Evolutionary conservation across 805 yeast genomes (phyloP).

Genomic region (Myxozyma nipponensis): DNA sequence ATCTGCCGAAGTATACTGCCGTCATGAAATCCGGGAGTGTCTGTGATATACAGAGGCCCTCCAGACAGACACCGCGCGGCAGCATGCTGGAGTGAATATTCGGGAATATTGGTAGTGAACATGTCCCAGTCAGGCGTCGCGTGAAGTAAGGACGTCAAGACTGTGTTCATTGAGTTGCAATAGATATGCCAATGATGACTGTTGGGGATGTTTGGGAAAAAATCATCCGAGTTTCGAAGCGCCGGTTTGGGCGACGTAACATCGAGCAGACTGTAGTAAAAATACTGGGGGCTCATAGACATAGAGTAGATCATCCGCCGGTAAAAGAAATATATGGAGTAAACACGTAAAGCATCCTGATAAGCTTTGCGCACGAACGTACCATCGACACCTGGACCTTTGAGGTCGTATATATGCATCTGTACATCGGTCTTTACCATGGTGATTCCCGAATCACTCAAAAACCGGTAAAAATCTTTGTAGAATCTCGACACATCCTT

Average conservation of each 20-base stretch:
- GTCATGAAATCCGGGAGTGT: constrained; percentile 30
- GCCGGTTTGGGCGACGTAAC: constrained; percentile 27
- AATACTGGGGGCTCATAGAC: constrained; percentile 33
- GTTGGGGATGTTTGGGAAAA: constrained; percentile 32
- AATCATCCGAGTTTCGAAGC: constrained; percentile 35
- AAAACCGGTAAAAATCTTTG: constrained; percentile 31
- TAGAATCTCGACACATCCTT: constrained; percentile 29
- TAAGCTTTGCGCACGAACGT: constrained; percentile 25
- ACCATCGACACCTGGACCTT: constrained; percentile 22
- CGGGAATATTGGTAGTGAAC: constrained; percentile 32
- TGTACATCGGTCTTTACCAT: constrained; percentile 35
- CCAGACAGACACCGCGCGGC: constrained; percentile 34
- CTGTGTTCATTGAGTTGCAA: constrained; percentile 31
- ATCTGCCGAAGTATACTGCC: constrained; percentile 15
- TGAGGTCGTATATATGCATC: constrained; percentile 31
- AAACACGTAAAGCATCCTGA: constrained; percentile 30
- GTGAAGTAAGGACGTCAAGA: constrained; percentile 29
- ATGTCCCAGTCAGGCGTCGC: constrained; percentile 35
- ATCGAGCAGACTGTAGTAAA: constrained; percentile 18
- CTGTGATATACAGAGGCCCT: constrained; percentile 36
- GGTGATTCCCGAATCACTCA: constrained; percentile 30
- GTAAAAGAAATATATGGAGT: constrained; percentile 28
- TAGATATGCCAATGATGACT: constrained; percentile 36
- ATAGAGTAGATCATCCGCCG: constrained; percentile 33
- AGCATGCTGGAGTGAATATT: constrained; percentile 32